These are phyloP conservation scores for Colletotrichum musae DNA, from an alignment of 2,329 filamentous ascomycete species.

Conservation along the genomic window DNA sequence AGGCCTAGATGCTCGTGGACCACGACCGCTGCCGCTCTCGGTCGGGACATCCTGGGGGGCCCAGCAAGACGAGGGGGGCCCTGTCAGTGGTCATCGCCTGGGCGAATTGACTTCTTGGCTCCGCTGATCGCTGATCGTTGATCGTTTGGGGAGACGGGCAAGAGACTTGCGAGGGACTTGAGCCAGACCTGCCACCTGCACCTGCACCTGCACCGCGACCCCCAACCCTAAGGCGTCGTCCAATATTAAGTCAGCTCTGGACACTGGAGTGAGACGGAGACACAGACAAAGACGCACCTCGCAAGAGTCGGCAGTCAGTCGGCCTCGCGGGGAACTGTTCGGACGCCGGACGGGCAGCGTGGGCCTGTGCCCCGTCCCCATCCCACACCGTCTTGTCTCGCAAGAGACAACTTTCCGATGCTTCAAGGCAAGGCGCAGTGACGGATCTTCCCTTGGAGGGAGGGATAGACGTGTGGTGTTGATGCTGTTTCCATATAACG, in stretches of 20 bases:
- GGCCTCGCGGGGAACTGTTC: slow-evolving; percentile 22
- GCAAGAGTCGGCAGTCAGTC: slow-evolving; percentile 1
- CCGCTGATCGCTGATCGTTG: slow-evolving; percentile 33
- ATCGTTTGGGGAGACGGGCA: slow-evolving; percentile 12
- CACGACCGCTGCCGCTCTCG: slow-evolving; percentile 9
- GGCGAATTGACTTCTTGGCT: slow-evolving; percentile 37
- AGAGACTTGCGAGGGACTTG: slow-evolving; percentile 16
- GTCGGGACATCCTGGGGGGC: slow-evolving; percentile 25
- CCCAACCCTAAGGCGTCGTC: neutral
- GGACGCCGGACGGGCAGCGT: neutral
- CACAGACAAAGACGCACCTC: neutral
- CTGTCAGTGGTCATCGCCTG: slow-evolving; percentile 21
- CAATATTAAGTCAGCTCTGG: neutral
- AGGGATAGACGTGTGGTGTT: no score
- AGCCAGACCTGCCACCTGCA: slow-evolving; percentile 7
- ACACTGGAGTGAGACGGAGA: neutral
- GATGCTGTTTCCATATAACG: no score
- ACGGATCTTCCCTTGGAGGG: no score
- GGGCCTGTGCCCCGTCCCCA: neutral
- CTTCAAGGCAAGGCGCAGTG: no score
- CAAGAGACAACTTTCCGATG: neutral
- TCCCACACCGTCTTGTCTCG: slow-evolving; percentile 6
- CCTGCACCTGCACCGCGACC: neutral
- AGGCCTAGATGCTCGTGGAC: slow-evolving; percentile 31
- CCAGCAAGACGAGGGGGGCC: slow-evolving; percentile 10